Evolutionary conservation across 768 basidiomycete species (phyloP).

Genomic region (Boletus reticulatus): DNA sequence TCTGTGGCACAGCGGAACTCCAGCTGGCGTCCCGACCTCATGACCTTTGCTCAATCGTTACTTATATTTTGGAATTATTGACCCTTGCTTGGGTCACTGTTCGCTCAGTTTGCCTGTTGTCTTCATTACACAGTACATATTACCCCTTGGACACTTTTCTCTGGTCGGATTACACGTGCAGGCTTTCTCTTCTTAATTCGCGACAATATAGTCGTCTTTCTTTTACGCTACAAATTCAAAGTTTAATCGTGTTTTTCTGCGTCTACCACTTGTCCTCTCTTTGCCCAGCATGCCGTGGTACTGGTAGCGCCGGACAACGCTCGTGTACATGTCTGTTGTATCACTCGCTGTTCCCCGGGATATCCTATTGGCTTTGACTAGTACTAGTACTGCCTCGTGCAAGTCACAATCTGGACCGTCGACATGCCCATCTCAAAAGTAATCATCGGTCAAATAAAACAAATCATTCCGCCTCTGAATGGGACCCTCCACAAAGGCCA

Average conservation of each 20-base stretch:
- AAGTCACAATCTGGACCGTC: neutral
- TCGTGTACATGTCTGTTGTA: constrained; percentile 29
- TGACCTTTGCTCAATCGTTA: constrained; percentile 14
- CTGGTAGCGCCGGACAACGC: constrained; percentile 14
- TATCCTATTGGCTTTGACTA: constrained; percentile 19
- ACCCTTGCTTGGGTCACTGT: constrained; percentile 19
- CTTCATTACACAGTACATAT: constrained; percentile 22
- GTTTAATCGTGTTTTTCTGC: constrained; percentile 24
- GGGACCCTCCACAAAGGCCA: constrained; percentile 93
- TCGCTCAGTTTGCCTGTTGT: neutral
- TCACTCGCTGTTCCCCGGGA: constrained; percentile 11
- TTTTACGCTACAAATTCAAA: constrained; percentile 23
- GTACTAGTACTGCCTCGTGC: neutral
- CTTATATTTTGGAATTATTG: constrained; percentile 35
- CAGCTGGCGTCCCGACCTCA: constrained; percentile 19
- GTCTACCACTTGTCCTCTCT: constrained; percentile 2
- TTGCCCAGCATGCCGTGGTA: neutral
- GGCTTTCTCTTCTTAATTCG: constrained; percentile 2
- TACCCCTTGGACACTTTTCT: constrained; percentile 24
- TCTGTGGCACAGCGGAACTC: constrained; percentile 43
- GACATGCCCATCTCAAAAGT: constrained; percentile 60
- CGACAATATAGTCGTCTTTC: neutral
- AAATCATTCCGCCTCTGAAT: constrained; percentile 88
- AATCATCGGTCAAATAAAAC: constrained; percentile 69
- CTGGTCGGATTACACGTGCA: constrained; percentile 16